Evolutionary conservation across 768 basidiomycete species (phyloP).

Genomic region (Crepidotus variabilis): DNA sequence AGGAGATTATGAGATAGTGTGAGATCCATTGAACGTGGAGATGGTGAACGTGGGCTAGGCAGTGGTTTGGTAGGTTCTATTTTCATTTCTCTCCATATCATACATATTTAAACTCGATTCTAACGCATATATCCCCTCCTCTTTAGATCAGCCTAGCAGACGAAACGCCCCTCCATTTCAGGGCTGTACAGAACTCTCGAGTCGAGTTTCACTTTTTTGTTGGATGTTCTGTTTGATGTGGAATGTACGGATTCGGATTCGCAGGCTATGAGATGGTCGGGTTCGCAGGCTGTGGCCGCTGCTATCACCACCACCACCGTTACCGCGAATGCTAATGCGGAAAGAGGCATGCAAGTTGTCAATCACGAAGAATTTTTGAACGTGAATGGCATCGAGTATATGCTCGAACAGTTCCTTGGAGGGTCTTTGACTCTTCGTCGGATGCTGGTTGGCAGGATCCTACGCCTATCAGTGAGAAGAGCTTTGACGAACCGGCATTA

Average conservation of each 20-base stretch:
- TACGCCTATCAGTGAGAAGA: slow-evolving; percentile 36
- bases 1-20: slow-evolving; percentile 63
- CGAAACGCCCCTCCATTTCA: slow-evolving; percentile 89
- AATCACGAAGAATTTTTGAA: slow-evolving; percentile 35
- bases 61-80: background rate
- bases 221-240: slow-evolving; percentile 88
- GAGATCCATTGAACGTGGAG: slow-evolving; percentile 73
- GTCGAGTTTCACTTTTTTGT: slow-evolving; percentile 97
- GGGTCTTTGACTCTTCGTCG: no score
- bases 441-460: no score
- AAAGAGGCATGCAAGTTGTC: slow-evolving; percentile 38
- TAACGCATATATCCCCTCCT: background rate
- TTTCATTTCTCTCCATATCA: background rate
- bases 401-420: no score
- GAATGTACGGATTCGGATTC: no score
- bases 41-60: slow-evolving; percentile 50
- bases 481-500: no score
- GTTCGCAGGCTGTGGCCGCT: no score
- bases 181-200: slow-evolving; percentile 67
- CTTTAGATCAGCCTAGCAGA: slow-evolving; percentile 89
- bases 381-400: no score
- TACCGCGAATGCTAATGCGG: no score
- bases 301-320: no score
- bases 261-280: no score
- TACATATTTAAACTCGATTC: background rate